Evolutionary conservation across 2,329 filamentous ascomycete species (phyloP), one percentile per base, ranked within the genome.

Genomic region (Colletotrichum tamarilloi): DNA sequence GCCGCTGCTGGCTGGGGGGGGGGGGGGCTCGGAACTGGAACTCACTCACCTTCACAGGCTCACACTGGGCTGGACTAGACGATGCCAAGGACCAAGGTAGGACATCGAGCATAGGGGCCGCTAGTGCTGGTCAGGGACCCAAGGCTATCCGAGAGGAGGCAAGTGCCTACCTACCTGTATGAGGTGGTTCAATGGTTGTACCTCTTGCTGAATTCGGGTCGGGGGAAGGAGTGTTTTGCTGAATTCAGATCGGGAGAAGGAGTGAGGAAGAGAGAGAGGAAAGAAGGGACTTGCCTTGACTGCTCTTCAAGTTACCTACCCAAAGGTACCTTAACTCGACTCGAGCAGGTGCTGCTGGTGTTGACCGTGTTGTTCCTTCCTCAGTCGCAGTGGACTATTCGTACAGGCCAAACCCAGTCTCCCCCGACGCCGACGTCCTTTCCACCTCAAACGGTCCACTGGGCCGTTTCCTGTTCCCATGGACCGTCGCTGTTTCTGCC

Each of bases 401-500:
- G 19, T 49, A 49, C 38, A 60, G 64, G 64, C 55, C 55, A 38
- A 26, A 22, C 64, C 64, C 66, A 26, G 58, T 30, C 55, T 26
- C 16, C 26, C 11, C 42, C 66, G 66, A 49, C 42, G 19, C 24
- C 66, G 66, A 63, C 42, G 19, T 49, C 42, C 66, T 52, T 32
- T 46, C 66, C 58, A 62, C 66, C 58, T n/a, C 62, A 68, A 42
- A 32, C 49, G 58, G 49, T 30, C 58, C 58, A 68, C 66, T 14
- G 57, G 22, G 57, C 66, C 62, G 58, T 64, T 68, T 64, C 66
- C 16, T 49, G 42, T 49, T 64, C 32, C 49, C 11, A 35, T 28
- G 8, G 24, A 35, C 32, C 11, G 32, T 8, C 26, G 24, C 59
- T 22, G 38, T 62, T 26, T 28, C 22, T 49, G 19, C 24, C 30